These are phyloP conservation scores for Rostrohypoxylon terebratum DNA, from an alignment of 495 filamentous ascomycete species.

Conservation along the genomic window DNA sequence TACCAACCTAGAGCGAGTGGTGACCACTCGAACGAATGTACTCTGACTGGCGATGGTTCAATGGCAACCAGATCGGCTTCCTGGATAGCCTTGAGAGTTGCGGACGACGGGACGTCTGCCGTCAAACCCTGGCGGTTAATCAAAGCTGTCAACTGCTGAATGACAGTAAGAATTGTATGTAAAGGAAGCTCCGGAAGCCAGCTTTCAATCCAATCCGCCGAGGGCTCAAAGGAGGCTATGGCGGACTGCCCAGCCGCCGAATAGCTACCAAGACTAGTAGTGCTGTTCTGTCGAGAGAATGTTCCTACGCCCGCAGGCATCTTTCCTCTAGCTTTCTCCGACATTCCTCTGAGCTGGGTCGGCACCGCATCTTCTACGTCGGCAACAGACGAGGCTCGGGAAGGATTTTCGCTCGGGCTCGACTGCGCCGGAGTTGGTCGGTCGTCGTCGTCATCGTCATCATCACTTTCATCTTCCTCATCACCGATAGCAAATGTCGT, in stretches of 20 bases:
- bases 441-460: slow-evolving; percentile 74
- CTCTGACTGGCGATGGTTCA: slow-evolving; percentile 78
- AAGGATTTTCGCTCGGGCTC: slow-evolving; percentile 75
- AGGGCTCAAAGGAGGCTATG: slow-evolving; percentile 77
- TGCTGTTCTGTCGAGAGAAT: slow-evolving; percentile 94
- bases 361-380: slow-evolving; percentile 85
- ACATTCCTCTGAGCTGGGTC: slow-evolving; percentile 94
- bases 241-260: slow-evolving; percentile 63
- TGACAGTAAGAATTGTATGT: slow-evolving; percentile 86
- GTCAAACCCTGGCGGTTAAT: slow-evolving; percentile 57
- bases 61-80: slow-evolving; percentile 66
- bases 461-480: slow-evolving; percentile 80
- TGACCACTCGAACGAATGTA: slow-evolving; percentile 97
- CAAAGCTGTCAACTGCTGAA: slow-evolving; percentile 68
- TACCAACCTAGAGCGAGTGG: slow-evolving; percentile 95
- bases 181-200: slow-evolving; percentile 95
- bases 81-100: slow-evolving; percentile 54
- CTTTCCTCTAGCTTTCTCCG: slow-evolving; percentile 96
- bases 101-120: slow-evolving; percentile 51
- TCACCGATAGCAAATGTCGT: slow-evolving; percentile 90
- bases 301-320: slow-evolving; percentile 86
- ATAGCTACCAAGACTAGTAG: slow-evolving; percentile 80
- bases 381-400: slow-evolving; percentile 77
- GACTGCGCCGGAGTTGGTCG: slow-evolving; percentile 76
- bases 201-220: slow-evolving; percentile 84